These are phyloP conservation scores for Trametes sp. DNA, from an alignment of 1,284 basidiomycete species.

Conservation along the genomic window DNA sequence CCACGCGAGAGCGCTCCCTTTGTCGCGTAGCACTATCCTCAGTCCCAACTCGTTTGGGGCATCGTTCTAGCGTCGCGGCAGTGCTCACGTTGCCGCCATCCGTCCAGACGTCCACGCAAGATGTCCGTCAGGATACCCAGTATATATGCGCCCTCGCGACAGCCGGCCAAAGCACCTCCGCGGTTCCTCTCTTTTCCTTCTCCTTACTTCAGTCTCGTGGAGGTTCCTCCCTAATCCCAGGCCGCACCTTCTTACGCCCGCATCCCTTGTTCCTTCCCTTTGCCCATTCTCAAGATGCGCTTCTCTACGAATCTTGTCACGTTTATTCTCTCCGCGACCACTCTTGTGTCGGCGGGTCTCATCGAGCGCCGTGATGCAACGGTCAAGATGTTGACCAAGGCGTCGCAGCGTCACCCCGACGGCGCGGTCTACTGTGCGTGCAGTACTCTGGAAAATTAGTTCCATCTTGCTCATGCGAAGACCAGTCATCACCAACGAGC, in stretches of 20 bases:
- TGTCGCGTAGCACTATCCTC: neutral
- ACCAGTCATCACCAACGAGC: slow-evolving; percentile 36
- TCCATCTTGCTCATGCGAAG: neutral
- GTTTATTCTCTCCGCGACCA: slow-evolving; percentile 15
- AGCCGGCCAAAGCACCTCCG: neutral
- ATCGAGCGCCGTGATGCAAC: slow-evolving; percentile 7
- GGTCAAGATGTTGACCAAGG: slow-evolving; percentile 24
- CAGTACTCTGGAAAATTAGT: neutral
- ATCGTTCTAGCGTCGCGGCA: neutral
- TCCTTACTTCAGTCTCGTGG: slow-evolving; percentile 1
- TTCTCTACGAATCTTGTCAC: slow-evolving; percentile 11
- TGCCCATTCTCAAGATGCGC: slow-evolving; percentile 4
- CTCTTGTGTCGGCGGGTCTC: slow-evolving; percentile 17
- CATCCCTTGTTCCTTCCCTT: neutral
- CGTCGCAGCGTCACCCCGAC: slow-evolving; percentile 14
- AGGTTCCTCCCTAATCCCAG: neutral
- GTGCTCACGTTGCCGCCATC: neutral
- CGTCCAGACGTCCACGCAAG: neutral
- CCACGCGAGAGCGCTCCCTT: neutral
- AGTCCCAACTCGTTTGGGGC: neutral
- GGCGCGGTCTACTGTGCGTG: slow-evolving; percentile 29
- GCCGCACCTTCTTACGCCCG: neutral
- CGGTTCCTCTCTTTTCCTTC: slow-evolving; percentile 9
- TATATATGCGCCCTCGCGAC: neutral
- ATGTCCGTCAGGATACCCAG: neutral